These are phyloP conservation scores for Lagenaria siceraria DNA, from an alignment of 306 rosid species.

Conservation along the genomic window DNA sequence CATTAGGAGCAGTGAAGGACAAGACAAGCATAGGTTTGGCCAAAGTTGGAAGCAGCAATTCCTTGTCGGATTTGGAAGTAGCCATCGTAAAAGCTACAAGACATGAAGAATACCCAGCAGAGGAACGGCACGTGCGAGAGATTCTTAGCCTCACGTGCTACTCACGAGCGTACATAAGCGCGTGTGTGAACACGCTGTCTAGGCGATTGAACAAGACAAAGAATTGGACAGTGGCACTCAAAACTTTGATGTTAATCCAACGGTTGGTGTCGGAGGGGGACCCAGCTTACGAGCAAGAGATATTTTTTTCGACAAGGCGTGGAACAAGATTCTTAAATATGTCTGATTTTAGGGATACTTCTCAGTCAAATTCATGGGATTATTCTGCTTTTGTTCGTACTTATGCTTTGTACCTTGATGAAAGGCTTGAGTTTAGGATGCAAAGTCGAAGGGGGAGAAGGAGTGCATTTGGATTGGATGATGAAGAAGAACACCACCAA, in stretches of 20 bases:
- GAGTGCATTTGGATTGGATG: constrained; percentile 24
- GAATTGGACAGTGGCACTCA: constrained; percentile 74
- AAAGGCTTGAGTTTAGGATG: constrained; percentile 81
- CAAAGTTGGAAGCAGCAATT: constrained; percentile 72
- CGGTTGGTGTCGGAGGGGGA: constrained; percentile 69
- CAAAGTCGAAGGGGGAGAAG: constrained; percentile 64
- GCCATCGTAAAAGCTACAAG: constrained; percentile 89
- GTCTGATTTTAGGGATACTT: constrained; percentile 66
- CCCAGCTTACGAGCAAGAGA: constrained; percentile 92
- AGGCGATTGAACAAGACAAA: constrained; percentile 69
- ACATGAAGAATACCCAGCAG: constrained; percentile 75
- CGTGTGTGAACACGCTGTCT: constrained; percentile 58
- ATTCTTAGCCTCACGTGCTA: constrained; percentile 82
- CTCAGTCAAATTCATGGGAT: constrained; percentile 51
- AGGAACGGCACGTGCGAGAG: constrained; percentile 65
- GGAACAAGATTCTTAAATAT: constrained; percentile 85
- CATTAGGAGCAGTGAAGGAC: constrained; percentile 90
- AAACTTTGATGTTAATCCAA: constrained; percentile 57
- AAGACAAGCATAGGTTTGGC: constrained; percentile 88
- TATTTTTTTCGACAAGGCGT: constrained; percentile 75
- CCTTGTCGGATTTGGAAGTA: constrained; percentile 76
- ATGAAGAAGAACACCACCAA: not conserved
- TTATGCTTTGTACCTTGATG: constrained; percentile 62
- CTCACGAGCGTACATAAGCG: constrained; percentile 54
- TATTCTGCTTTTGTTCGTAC: constrained; percentile 75